Conservation (phyloP, 148 eudicot genomes). For the Limonium bicolor region DNA sequence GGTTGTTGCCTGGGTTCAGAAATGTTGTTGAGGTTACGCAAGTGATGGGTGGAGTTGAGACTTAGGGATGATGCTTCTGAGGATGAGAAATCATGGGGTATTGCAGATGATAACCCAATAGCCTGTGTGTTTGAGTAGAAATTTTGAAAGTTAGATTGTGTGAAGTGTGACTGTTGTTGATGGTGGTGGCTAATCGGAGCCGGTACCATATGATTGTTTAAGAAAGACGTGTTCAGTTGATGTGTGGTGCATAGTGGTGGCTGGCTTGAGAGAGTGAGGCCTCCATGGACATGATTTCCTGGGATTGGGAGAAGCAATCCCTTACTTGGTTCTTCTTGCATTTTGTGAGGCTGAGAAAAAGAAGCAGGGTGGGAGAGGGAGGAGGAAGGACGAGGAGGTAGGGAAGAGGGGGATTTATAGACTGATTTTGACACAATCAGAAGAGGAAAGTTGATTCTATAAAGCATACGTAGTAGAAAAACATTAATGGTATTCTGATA, state of each 20-base stretch:
- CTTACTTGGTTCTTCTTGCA: slow-evolving; percentile 2
- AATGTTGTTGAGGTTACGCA: neutral
- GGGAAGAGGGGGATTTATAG: slow-evolving; percentile 2
- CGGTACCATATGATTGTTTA: too few species aligned
- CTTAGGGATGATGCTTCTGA: slow-evolving; percentile 2
- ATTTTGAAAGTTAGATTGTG: neutral
- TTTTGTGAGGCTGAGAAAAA: neutral
- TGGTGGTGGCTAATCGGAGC: neutral
- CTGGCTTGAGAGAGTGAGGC: neutral
- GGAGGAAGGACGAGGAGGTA: neutral
- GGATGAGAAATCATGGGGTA: slow-evolving; percentile 1
- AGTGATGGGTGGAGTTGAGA: neutral
- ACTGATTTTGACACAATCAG: too few species aligned
- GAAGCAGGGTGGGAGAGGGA: neutral
- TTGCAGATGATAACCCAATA: neutral
- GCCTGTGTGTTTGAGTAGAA: neutral
- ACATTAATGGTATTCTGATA: too few species aligned
- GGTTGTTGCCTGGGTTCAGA: neutral
- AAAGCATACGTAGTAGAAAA: too few species aligned
- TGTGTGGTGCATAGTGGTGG: neutral
- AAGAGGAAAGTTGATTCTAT: too few species aligned
- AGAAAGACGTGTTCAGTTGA: too few species aligned
- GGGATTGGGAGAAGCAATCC: slow-evolving; percentile 1
- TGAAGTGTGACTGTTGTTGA: neutral
- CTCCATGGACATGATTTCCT: slow-evolving; percentile 1